Conservation (phyloP, 345 rosid genomes). For the Gossypium arboreum region DNA sequence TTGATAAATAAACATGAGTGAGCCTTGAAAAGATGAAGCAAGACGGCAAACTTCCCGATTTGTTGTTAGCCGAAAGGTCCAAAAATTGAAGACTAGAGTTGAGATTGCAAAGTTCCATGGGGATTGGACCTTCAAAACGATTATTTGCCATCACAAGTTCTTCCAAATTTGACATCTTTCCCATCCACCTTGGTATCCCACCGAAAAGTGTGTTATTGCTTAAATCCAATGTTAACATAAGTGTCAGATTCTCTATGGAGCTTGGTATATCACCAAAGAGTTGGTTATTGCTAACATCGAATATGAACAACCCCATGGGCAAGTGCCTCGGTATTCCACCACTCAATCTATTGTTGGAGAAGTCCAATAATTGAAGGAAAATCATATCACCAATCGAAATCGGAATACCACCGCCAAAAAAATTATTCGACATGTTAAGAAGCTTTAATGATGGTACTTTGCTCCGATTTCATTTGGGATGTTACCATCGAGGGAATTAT, state of each 20-base stretch:
- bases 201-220: no score
- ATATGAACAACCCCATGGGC: background rate
- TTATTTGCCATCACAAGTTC: background rate
- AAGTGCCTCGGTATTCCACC: background rate
- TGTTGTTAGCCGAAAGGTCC: background rate
- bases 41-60: background rate
- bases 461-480: background rate
- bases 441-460: background rate
- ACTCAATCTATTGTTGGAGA: background rate
- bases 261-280: background rate
- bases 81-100: background rate
- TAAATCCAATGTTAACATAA: no score
- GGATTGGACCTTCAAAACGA: background rate
- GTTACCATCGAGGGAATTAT: background rate
- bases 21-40: background rate
- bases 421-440: background rate
- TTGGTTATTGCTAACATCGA: background rate
- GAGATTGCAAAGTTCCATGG: background rate
- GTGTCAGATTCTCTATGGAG: background rate
- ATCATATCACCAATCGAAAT: background rate
- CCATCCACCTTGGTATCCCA: no score
- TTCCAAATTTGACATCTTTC: background rate
- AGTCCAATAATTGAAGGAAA: fast-evolving
- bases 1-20: background rate
- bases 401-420: background rate